Evolutionary conservation across 805 yeast genomes (phyloP), one percentile per base, ranked within the genome.

Genomic region (Clavispora asparagi): DNA sequence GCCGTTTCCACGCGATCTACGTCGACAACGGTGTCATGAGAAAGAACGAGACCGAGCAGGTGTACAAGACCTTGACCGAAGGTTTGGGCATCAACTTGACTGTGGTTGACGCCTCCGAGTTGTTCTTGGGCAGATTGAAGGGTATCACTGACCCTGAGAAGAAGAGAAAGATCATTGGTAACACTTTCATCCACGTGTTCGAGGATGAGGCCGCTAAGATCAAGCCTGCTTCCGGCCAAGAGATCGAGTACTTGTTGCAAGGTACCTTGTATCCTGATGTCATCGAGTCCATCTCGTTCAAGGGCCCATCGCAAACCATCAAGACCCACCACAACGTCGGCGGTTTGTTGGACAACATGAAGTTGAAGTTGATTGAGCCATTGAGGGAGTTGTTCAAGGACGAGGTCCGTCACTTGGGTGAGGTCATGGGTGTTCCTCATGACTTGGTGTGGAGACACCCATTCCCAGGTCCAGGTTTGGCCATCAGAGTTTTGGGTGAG

Each of bases 401-500:
- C 69, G 99, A 94, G 78, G 99, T 94, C 48, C 89, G 99, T 72
- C 87, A 85, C 60, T 77, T 94, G 58, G 99, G 99, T 72, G 88
- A 89, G 75, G 73, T 94, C 44, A 74, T 94, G 74, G 97, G 96
- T 42, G 92, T 94, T 60, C 95, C 97, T 31, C 94, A 88, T 64
- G 98, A 94, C 60, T 79, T 94, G 59, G 98, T 94, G 57, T 92
- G 98, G 98, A 88, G 99, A 79, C 99, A 94, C 68, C 99, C 99
- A 47, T 94, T 94, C 95, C 99, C 99, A 61, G 99, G 99, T 67
- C 99, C 99, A 67, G 99, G 99, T 76, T 87, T 94, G 65, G 99
- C 97, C 58, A 94, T 94, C 68, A 85, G 99, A 73, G 95, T 94
- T 46, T 77, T 94, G 41, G 99, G 99, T 59, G 98, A 92, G 74